Base-by-base conservation (phyloP, 2,329 filamentous ascomycete genomes). In the Cordyceps farinosa region DNA sequence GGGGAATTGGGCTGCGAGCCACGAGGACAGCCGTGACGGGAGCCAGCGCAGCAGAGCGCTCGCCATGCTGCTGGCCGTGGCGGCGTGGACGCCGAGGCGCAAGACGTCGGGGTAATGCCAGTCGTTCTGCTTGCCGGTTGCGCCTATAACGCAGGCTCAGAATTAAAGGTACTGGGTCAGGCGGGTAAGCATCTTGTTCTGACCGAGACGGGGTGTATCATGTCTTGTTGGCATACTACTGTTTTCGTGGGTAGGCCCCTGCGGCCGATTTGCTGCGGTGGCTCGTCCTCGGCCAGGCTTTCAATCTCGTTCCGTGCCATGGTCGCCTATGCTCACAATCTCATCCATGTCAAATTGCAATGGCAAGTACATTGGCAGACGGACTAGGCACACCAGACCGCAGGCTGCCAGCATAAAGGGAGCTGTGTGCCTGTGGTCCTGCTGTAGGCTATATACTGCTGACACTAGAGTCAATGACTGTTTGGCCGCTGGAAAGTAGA, bases 61-160 rank as follows among this genome's bases (percentile, higher is more conserved):
- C 32, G 65, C 45, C 11, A 65, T 40, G 52, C 36, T 53, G 10
- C 60, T 58, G 42, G 64, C 40, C 8, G 45, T 10, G 6, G 65
- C 56, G n/a, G 57, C 51, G 36, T 61, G 58, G n/a, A 66, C 57
- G 15, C 40, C 45, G 32, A 66, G 42, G 27, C 61, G 64, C 52
- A 66, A 30, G 54, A 67, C 73, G 63, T 69, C 71, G 29, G 53
- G 62, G 27, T 65, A 52, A 44, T 44, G 42, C 42, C 42, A n/a
- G 13, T 44, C 42, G 13, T 13, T 15, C n/a, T 44, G 42, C n/a
- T 15, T n/a, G 42, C 42, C 42, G 42, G 42, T 44, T n/a, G 42
- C 42, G 42, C 42, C 42, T 15, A 44, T n/a, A 10, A 44, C 11
- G 42, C 42, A 10, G 42, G 13, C 11, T 44, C 42, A 10, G n/a